Evolutionary conservation across 2,329 filamentous ascomycete species (phyloP).

Genomic region (Claviceps paspali): DNA sequence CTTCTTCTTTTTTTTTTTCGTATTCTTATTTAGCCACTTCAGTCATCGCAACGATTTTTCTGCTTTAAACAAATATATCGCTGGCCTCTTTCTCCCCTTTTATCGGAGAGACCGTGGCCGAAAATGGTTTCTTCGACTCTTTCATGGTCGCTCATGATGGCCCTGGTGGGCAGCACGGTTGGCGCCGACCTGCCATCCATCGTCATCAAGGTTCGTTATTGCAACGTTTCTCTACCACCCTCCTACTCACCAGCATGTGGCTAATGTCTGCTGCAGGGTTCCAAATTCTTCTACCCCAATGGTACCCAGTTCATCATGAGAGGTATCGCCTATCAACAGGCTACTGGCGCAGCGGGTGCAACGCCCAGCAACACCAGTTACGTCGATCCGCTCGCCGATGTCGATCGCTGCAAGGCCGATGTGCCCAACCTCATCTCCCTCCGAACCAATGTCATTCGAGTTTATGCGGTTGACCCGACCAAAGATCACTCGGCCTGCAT

Average conservation of each 20-base stretch:
- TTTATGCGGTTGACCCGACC: slow-evolving; percentile 79
- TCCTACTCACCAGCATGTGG: not conserved
- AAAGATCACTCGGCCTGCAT: slow-evolving; percentile 73
- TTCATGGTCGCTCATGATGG: slow-evolving; percentile 21
- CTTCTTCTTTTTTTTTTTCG: not conserved
- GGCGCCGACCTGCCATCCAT: slow-evolving; percentile 39
- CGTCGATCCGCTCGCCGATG: slow-evolving; percentile 69
- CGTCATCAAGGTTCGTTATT: slow-evolving; percentile 59
- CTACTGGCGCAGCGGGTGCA: slow-evolving; percentile 41
- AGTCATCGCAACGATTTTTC: no score
- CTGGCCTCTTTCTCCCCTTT: not conserved
- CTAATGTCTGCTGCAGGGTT: slow-evolving; percentile 33
- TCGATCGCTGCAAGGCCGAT: slow-evolving; percentile 61
- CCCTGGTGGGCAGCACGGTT: slow-evolving; percentile 25
- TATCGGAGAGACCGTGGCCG: not conserved
- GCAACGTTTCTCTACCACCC: no score
- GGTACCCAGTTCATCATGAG: slow-evolving; percentile 60
- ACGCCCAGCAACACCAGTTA: slow-evolving; percentile 40
- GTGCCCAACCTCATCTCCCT: slow-evolving; percentile 66
- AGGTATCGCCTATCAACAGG: slow-evolving; percentile 91
- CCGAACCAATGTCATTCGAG: slow-evolving; percentile 83
- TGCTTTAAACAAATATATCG: no score
- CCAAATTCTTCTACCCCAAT: slow-evolving; percentile 81
- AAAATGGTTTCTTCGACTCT: slow-evolving; percentile 20
- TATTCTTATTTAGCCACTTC: no score